Evolutionary conservation across 352 stramenopile species (phyloP).

Genomic region (Saprolegnia parasitica): DNA sequence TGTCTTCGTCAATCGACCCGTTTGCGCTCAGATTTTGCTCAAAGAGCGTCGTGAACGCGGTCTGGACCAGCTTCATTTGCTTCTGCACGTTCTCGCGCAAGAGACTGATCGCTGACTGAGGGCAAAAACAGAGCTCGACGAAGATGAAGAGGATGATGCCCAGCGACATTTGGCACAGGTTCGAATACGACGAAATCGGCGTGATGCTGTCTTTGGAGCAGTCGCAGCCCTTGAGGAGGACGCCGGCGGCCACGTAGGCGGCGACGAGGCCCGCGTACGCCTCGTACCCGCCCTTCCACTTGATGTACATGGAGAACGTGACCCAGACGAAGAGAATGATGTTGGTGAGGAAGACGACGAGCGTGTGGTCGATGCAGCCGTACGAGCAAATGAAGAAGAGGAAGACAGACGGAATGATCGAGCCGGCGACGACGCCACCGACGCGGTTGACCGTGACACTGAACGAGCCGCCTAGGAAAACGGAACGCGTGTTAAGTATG

Average conservation of each 20-base stretch:
- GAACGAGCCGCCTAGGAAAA: conserved; percentile 59
- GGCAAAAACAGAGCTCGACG: conserved; percentile 58
- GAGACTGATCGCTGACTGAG: conserved; percentile 60
- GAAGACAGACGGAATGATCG: conserved; percentile 75
- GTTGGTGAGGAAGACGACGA: conserved; percentile 48
- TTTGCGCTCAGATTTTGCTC: conserved; percentile 58
- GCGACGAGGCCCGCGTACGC: conserved; percentile 71
- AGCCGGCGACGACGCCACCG: conserved; percentile 70
- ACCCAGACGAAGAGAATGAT: conserved; percentile 70
- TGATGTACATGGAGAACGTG: conserved; percentile 66
- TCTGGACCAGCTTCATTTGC: conserved; percentile 55
- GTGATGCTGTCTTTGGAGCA: conserved; percentile 36
- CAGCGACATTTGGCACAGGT: conserved; percentile 67
- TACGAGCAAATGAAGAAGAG: conserved; percentile 77
- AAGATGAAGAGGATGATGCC: conserved; percentile 76
- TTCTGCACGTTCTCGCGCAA: conserved; percentile 71
- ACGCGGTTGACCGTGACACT: conserved; percentile 79
- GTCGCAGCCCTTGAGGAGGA: conserved; percentile 59
- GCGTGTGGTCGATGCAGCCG: conserved; percentile 40
- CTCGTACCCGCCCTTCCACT: conserved; percentile 57
- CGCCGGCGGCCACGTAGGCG: conserved; percentile 58
- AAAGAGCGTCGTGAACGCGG: conserved; percentile 62
- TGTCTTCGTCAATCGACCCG: conserved; percentile 41
- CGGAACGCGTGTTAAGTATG: too few species aligned
- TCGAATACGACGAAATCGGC: conserved; percentile 67